Evolutionary conservation across 2,329 filamentous ascomycete species (phyloP).

Genomic region (Calonectria pauciramosa): DNA sequence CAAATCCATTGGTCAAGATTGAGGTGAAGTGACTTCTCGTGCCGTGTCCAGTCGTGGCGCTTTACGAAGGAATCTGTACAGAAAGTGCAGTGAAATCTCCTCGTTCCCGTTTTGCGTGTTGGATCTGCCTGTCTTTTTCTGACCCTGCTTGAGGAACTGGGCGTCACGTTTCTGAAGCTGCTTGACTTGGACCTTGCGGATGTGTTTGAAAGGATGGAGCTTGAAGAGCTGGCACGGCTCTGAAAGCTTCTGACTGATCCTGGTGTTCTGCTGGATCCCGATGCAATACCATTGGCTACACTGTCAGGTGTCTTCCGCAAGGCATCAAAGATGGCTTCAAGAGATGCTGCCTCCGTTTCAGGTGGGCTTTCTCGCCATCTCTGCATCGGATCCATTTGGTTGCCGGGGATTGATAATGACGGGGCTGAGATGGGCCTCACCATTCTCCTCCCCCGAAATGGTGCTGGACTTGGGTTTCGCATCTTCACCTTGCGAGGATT

Average conservation of each 20-base stretch:
- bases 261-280: conserved; percentile 7
- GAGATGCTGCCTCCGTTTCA: conserved; percentile 6
- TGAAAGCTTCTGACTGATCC: conserved; percentile 24
- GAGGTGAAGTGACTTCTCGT: conserved; percentile 62
- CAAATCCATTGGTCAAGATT: conserved; percentile 63
- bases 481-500: not conserved
- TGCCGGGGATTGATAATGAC: not conserved
- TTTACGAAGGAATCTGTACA: conserved; percentile 60
- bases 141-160: conserved; percentile 26
- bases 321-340: conserved; percentile 13
- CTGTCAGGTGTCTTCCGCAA: not conserved
- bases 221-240: not conserved
- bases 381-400: conserved; percentile 13
- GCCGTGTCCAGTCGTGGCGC: conserved; percentile 62
- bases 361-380: conserved; percentile 20
- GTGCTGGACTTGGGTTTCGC: not conserved
- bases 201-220: not conserved
- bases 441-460: not conserved
- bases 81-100: conserved; percentile 58
- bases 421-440: not conserved
- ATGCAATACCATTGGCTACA: not conserved
- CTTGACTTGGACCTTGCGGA: not conserved
- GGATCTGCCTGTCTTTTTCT: conserved; percentile 21
- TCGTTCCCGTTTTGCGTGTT: not conserved
- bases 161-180: not conserved